phyloP scores from a whole-genome alignment of 805 yeast genomes.

The Metschnikowia cubensis region DNA sequence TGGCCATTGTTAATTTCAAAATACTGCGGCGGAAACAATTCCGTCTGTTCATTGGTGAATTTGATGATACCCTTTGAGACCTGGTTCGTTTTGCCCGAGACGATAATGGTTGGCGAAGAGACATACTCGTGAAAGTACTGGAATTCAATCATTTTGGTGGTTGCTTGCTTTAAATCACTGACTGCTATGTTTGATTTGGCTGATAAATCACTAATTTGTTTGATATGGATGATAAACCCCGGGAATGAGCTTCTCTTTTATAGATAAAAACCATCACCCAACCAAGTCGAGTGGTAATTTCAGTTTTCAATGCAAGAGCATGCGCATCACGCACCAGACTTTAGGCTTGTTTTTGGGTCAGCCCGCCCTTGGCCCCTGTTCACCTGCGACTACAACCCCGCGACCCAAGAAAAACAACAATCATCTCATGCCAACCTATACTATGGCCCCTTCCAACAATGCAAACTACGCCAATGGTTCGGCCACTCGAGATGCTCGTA shows the following conservation, averaged over 20 bases:
- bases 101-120: constrained; percentile 37
- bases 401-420: not conserved
- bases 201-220: not conserved
- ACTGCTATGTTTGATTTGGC: no score
- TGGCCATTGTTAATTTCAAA: constrained; percentile 66
- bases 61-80: constrained; percentile 25
- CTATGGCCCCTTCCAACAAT: not conserved
- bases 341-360: no score
- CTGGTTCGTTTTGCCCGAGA: constrained; percentile 27
- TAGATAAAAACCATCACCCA: no score
- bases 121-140: constrained; percentile 37
- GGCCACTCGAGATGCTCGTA: not conserved
- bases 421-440: not conserved
- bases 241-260: no score
- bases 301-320: not conserved
- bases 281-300: not conserved
- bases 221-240: no score
- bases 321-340: no score
- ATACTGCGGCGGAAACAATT: constrained; percentile 60
- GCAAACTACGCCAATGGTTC: no score
- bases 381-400: not conserved
- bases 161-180: not conserved
- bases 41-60: constrained; percentile 30
- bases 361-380: not conserved
- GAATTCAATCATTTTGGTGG: constrained; percentile 19